Base-by-base conservation (phyloP, 192 early-diverging fungal species). In the Allomyces macrogynus region DNA sequence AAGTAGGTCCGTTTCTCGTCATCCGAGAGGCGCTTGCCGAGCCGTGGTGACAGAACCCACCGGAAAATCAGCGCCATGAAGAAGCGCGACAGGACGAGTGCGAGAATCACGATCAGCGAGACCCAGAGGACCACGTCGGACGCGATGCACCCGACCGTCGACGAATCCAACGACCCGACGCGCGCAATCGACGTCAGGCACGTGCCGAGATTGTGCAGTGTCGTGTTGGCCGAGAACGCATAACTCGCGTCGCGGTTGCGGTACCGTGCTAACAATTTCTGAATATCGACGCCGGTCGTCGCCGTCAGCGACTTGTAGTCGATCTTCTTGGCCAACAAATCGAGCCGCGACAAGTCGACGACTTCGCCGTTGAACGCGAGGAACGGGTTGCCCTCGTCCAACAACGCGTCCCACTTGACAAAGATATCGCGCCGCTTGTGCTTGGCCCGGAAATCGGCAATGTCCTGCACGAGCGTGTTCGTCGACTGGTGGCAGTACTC, bases 111-210 rank as follows among this genome's bases (percentile, higher is more conserved):
- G 11, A 66, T 64, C 61, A 92, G 76, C 26, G 90, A 89, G 8
- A 88, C 77, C 64, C 87, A 92, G 20, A 91, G 74, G 9, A 88
- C 76, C 57, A 95, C 84, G 62, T 87, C 82, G 0, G 89, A 84
- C 4, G 87, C 77, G 44, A 91, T 85, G 73, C 92, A 95, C 0
- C 91, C 91, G 27, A 87, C 71, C 4, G 85, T 82, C 49, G 80
- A 80, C 23, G 84, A 75, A 70, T 95, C 91, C 61, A 95, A 71
- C 1, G 79, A 80, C 0, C 90, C 92, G 25, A 92, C 85, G 64
- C 84, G 80, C 77, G 89, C 81, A 61, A 87, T 78, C 24, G 92
- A 89, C 20, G 77, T 72, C 68, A 92, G 73, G 68, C 92, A 95
- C 60, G 81, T 76, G 61, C 80, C 88, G 40, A 85, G 12, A n/a